These are phyloP conservation scores for Nakazawaea holstii DNA, from an alignment of 805 yeast genomes.

Conservation along the genomic window DNA sequence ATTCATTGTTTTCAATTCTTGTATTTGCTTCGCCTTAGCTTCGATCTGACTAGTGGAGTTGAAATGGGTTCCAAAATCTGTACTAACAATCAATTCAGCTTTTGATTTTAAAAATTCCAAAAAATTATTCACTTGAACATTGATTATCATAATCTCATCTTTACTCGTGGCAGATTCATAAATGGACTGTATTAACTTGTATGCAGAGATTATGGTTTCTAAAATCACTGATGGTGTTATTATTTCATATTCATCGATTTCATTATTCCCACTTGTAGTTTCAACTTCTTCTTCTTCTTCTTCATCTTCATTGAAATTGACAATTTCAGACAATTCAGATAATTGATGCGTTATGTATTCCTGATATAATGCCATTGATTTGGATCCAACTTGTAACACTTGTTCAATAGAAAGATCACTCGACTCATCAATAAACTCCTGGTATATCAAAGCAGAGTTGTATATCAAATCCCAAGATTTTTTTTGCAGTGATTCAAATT, in stretches of 20 bases:
- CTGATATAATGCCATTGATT: slow-evolving; percentile 17
- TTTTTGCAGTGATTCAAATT: slow-evolving; percentile 12
- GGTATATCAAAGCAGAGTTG: slow-evolving; percentile 41
- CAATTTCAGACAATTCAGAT: slow-evolving; percentile 20
- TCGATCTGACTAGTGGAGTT: neutral
- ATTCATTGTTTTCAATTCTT: neutral
- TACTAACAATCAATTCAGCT: neutral
- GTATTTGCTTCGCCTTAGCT: neutral
- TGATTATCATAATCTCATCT: slow-evolving; percentile 5
- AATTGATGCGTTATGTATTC: slow-evolving; percentile 23
- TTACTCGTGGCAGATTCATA: slow-evolving; percentile 19
- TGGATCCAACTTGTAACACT: neutral
- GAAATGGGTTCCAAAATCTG: neutral
- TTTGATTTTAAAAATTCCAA: slow-evolving; percentile 14
- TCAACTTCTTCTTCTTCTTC: slow-evolving; percentile 3
- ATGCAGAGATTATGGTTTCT: slow-evolving; percentile 23
- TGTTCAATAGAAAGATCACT: slow-evolving; percentile 16
- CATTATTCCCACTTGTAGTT: neutral
- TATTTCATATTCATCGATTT: slow-evolving; percentile 16
- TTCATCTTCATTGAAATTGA: slow-evolving; percentile 18
- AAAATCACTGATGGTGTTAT: slow-evolving; percentile 21
- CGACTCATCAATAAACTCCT: slow-evolving; percentile 38
- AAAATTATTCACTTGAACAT: slow-evolving; percentile 7
- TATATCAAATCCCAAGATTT: slow-evolving; percentile 38
- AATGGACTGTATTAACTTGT: slow-evolving; percentile 19